Evolutionary conservation across 495 filamentous ascomycete species (phyloP), one percentile per base, ranked within the genome.

Genomic region (Parachaetomium inaequale): DNA sequence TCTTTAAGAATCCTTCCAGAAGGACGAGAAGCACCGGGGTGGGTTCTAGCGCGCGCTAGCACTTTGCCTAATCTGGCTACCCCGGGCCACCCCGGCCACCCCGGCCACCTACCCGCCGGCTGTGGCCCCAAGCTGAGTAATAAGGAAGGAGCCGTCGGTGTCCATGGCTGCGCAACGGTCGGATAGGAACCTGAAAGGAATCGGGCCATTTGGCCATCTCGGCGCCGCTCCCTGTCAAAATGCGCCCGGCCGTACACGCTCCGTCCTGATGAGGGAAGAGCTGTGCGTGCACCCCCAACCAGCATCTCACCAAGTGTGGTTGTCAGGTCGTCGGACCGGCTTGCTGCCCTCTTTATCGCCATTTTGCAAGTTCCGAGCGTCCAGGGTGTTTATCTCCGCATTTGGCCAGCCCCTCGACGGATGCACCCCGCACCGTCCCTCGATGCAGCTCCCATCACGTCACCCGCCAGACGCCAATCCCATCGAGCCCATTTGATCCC

Each of bases 1-100:
- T 51, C 25, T 52, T 59, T 53, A 42, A 60, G 38, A 60, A 60
- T 53, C 14, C 58, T 60, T 60, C 58, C 49, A 53, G 58, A 60
- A 60, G 34, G 3, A 17, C 43, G 46, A 49, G 34, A 50, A 59
- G 47, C 55, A 29, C 5, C 19, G 25, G 15, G 14, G 55, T 51
- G 58, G 58, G 34, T 42, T 51, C 46, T 15, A 50, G 23, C 32
- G 36, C 53, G 28, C 28, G 8, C 4, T 12, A 12, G 12, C 40
- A 25, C 58, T 53, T 60, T 53, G 58, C 58, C 58, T 29, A 43
- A 60, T 60, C 36, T 52, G 32, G 47, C 49, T 25, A 34, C 34
- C 25, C 38, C 47, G 58, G 58, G n/a, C 47, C 49, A 53, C 25
- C 58, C n/a, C n/a, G n/a, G n/a, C n/a, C n/a, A n/a, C n/a, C n/a